These are phyloP conservation scores for Lepidium africanum DNA, from an alignment of 345 rosid species.

Conservation along the genomic window DNA sequence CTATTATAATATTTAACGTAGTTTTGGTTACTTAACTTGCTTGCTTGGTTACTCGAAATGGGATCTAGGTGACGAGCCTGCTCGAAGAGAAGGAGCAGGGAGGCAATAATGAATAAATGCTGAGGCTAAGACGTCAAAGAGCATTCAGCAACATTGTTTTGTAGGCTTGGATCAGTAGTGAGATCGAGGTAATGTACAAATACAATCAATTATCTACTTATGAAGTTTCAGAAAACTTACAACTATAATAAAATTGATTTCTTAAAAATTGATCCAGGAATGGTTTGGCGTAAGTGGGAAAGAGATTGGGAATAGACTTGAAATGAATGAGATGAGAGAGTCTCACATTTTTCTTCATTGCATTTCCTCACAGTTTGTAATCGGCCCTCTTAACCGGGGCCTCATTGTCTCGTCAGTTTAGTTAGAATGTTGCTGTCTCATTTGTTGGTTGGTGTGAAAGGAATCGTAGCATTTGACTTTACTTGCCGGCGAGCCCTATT, in stretches of 20 bases:
- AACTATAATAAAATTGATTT: too few relatives aligned
- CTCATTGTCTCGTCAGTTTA: background rate
- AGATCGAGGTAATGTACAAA: background rate
- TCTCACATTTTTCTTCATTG: too few relatives aligned
- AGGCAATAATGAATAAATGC: background rate
- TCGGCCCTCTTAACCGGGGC: too few relatives aligned
- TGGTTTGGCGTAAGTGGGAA: background rate
- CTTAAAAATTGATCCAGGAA: background rate
- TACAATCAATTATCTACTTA: background rate
- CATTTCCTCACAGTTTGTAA: too few relatives aligned
- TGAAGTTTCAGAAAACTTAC: background rate
- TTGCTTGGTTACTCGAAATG: background rate
- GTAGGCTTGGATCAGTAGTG: background rate
- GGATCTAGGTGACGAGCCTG: background rate
- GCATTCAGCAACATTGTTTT: background rate
- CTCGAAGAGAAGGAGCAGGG: constrained; percentile 1
- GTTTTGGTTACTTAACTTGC: background rate
- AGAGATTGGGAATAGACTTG: background rate
- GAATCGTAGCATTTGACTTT: background rate
- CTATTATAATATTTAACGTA: background rate
- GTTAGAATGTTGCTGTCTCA: background rate
- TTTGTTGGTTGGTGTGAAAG: background rate
- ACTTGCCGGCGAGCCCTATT: background rate
- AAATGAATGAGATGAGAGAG: too few relatives aligned
- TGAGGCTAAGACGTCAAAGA: background rate